These are phyloP conservation scores for Fagopyrum homotropicum DNA, from an alignment of 148 eudicot genomes.

Conservation along the genomic window DNA sequence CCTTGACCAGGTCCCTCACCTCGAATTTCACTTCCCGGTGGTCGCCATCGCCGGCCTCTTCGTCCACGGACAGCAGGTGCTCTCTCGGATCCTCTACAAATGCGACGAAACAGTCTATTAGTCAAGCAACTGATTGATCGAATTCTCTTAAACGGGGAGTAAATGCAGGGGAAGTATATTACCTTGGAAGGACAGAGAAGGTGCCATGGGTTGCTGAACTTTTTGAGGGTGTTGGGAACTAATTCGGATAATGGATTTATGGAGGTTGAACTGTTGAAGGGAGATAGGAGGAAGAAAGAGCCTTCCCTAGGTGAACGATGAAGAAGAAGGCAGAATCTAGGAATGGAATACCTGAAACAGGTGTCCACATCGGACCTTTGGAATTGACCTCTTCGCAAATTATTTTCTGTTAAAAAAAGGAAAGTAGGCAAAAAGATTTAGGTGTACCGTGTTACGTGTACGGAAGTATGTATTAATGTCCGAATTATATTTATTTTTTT, in stretches of 20 bases:
- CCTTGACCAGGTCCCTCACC: slow-evolving; percentile 12
- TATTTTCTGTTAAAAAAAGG: too few species aligned
- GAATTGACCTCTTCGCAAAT: too few species aligned
- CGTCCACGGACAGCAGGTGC: slow-evolving; percentile 4
- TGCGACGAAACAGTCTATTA: not conserved
- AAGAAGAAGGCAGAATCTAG: not conserved
- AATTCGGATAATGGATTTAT: not conserved
- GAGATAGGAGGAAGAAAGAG: not conserved
- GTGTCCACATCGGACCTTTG: not conserved
- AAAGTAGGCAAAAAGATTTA: too few species aligned
- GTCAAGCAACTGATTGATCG: not conserved
- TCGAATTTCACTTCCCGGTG: slow-evolving; percentile 6
- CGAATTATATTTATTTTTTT: too few species aligned
- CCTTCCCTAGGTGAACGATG: not conserved
- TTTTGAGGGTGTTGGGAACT: not conserved
- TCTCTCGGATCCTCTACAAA: slow-evolving; percentile 3
- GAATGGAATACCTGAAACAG: not conserved
- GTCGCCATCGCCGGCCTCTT: not conserved
- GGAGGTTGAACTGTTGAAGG: not conserved
- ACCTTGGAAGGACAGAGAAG: slow-evolving; percentile 6
- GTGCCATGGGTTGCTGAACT: slow-evolving; percentile 7
- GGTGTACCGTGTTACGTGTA: too few species aligned
- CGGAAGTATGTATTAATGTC: too few species aligned
- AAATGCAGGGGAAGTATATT: not conserved
- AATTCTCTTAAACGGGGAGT: not conserved